Evolutionary conservation across 306 rosid genomes (phyloP), one percentile per base, ranked within the genome.

Genomic region (Betula pendula): DNA sequence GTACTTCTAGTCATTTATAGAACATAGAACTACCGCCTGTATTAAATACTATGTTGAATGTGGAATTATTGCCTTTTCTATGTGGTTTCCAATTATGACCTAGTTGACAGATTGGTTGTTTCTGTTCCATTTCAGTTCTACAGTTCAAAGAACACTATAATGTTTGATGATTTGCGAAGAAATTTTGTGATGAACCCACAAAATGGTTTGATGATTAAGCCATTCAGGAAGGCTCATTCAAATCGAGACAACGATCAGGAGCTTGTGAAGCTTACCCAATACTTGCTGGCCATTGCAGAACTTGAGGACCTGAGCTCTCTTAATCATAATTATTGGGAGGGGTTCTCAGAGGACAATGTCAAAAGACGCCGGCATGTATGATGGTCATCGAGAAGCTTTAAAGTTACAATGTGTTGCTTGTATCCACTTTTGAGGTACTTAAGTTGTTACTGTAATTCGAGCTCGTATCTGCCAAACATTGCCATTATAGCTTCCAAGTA

Each of bases 111-210:
- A 40, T 63, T 78, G 62, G 7, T 65, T 58, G 13, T 75, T 85
- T 79, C 78, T 59, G 70, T 52, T 78, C 51, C 20, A 49, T 87
- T 84, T 79, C 97, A 92, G 96, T 89, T 87, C 82, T 90, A 95
- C 89, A 89, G 52, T 80, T 77, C 96, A 49, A 87, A 85, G 65
- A 95, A 95, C 78, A 92, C 97, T 74, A 91, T 89, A 70, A 95
- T 95, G 97, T 88, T 95, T 70, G 99, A 95, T 47, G 97, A 95
- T 84, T 89, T 95, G 71, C 75, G 96, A 74, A 89, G 97, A 82
- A 95, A 95, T 84, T 95, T 88, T 84, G 97, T 89, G 81, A 95
- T 95, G 98, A 95, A 95, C 80, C 98, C 98, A 12, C 97, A 92
- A 77, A 95, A 92, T 80, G 97, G 98, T 53, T 86, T 95, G 91